phyloP scores from a whole-genome alignment of 2,329 filamentous ascomycete genomes.

The Chrysosporium keratinophilum region DNA sequence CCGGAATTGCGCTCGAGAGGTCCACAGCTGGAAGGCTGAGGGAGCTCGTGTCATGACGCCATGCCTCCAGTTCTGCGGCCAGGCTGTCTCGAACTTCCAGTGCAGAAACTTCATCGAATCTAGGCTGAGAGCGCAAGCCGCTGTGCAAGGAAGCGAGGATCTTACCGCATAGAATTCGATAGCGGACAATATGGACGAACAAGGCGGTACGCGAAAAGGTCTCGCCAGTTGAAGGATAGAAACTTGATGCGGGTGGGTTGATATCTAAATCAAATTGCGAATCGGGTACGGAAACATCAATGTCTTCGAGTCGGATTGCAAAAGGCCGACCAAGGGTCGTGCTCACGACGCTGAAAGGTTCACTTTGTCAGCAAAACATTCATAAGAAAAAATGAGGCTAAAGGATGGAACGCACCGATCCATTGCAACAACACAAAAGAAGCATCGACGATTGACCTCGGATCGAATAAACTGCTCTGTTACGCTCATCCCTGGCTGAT shows the following conservation, averaged over 20 bases:
- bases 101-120: constrained; percentile 4
- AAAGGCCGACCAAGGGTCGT: constrained; percentile 34
- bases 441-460: constrained; percentile 33
- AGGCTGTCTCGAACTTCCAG: constrained; percentile 11
- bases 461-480: constrained; percentile 10
- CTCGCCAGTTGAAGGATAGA: constrained; percentile 11
- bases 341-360: constrained; percentile 18
- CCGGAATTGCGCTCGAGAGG: constrained; percentile 14
- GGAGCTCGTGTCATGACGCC: constrained; percentile 16
- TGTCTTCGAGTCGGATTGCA: constrained; percentile 35
- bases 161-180: constrained; percentile 35
- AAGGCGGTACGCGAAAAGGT: constrained; percentile 20
- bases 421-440: constrained; percentile 37
- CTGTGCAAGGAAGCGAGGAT: constrained; percentile 29
- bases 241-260: constrained; percentile 12
- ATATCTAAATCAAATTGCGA: constrained; percentile 18
- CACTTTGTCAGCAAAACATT: not conserved
- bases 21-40: constrained; percentile 15
- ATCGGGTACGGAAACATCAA: constrained; percentile 31
- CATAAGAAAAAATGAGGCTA: not conserved
- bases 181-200: constrained; percentile 34
- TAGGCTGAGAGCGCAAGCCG: not conserved
- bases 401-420: constrained; percentile 25
- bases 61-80: constrained; percentile 19
- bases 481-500: constrained; percentile 5